Percentiles rank a stretch among this genome's conserved stretches.
Evolutionary conservation across 768 basidiomycete species (phyloP).

Genomic region (Pleurotus giganteus): DNA sequence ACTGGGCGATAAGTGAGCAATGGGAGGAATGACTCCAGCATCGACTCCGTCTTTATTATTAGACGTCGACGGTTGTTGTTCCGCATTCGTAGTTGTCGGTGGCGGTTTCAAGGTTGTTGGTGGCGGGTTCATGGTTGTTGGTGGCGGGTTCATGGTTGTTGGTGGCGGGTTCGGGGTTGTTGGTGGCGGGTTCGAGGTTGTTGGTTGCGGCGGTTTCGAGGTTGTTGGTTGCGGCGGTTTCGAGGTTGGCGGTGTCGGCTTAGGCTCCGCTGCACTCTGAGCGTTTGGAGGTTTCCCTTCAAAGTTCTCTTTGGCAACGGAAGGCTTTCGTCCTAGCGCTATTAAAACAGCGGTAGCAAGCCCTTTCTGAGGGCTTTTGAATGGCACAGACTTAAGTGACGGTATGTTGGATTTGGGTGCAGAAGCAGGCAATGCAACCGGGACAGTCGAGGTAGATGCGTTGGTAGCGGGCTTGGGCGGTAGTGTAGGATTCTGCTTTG

Average conservation of each 20-base stretch:
- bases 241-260: not conserved
- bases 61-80: too few relatives aligned
- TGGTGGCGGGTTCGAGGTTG: not conserved
- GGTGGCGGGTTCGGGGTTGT: not conserved
- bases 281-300: not conserved
- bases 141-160: not conserved
- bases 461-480: not conserved
- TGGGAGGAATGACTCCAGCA: not conserved
- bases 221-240: not conserved
- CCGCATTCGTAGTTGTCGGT: not conserved
- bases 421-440: not conserved
- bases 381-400: conserved; percentile 13
- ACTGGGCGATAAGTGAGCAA: not conserved
- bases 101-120: not conserved
- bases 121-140: not conserved
- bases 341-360: conserved; percentile 58
- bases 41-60: not conserved
- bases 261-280: not conserved
- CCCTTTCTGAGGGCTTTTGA: too few relatives aligned
- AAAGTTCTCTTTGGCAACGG: conserved; percentile 16
- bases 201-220: not conserved
- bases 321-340: conserved; percentile 36
- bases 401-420: not conserved
- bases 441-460: not conserved
- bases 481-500: too few relatives aligned